Conservation (phyloP, 345 rosid genomes). For the Mercurialis annua region DNA sequence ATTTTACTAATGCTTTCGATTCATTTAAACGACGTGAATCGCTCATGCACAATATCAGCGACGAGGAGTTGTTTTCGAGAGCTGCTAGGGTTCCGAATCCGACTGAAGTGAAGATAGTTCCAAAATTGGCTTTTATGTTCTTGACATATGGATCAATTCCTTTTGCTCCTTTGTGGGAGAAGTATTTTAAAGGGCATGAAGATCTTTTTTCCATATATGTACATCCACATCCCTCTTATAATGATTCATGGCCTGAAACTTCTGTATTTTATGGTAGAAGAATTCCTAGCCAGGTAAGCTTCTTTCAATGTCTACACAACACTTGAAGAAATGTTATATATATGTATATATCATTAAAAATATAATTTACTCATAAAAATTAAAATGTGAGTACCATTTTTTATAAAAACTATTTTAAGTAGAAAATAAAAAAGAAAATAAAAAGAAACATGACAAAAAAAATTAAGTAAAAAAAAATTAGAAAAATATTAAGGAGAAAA, state of each 20-base stretch:
- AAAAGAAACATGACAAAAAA: too few species aligned
- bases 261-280: conserved; percentile 17
- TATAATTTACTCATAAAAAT: too few species aligned
- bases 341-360: too few species aligned
- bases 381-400: too few species aligned
- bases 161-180: conserved; percentile 23
- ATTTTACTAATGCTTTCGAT: background rate
- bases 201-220: conserved; percentile 17
- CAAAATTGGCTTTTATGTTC: conserved; percentile 23
- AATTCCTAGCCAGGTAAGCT: conserved; percentile 23
- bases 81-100: background rate
- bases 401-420: too few species aligned
- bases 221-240: conserved; percentile 8
- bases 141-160: conserved; percentile 17
- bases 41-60: conserved; percentile 23
- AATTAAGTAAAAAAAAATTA: too few species aligned
- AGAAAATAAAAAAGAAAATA: too few species aligned
- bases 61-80: conserved; percentile 14
- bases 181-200: conserved; percentile 19
- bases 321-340: background rate
- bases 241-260: conserved; percentile 7
- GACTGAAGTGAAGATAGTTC: background rate
- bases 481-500: too few species aligned
- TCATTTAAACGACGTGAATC: background rate
- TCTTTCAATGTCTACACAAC: background rate